Percentiles rank a stretch among this genome's conserved stretches.
Conservation (phyloP, 768 basidiomycete species). For the Pholiota conissans region DNA sequence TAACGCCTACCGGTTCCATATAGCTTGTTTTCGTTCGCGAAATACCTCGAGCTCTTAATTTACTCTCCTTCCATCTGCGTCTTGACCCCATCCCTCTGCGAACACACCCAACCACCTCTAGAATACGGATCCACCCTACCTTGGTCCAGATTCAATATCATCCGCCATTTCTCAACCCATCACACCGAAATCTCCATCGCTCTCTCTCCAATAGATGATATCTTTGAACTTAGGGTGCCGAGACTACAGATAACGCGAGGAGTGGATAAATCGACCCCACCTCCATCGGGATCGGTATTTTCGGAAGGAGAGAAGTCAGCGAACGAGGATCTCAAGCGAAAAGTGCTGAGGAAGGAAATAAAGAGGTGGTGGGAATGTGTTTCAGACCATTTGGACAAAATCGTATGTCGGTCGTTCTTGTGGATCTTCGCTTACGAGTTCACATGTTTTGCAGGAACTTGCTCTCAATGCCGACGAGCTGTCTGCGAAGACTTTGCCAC, state of each 20-base stretch:
- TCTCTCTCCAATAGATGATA: slow-evolving; percentile 46
- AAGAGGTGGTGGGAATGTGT: slow-evolving; percentile 67
- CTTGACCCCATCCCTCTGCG: slow-evolving; percentile 42
- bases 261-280: slow-evolving; percentile 15
- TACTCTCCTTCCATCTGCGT: slow-evolving; percentile 41
- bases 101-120: slow-evolving; percentile 40
- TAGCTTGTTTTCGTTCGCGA: slow-evolving; percentile 56
- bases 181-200: slow-evolving; percentile 42
- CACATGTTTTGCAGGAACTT: slow-evolving; percentile 40
- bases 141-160: slow-evolving; percentile 40
- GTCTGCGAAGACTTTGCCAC: slow-evolving; percentile 52
- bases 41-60: slow-evolving; percentile 54
- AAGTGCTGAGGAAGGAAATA: slow-evolving; percentile 57
- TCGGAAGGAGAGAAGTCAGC: slow-evolving; percentile 13
- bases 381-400: slow-evolving; percentile 56
- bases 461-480: slow-evolving; percentile 29
- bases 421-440: background rate
- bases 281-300: slow-evolving; percentile 6
- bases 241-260: slow-evolving; percentile 52
- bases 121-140: slow-evolving; percentile 23
- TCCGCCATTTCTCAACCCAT: slow-evolving; percentile 34
- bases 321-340: slow-evolving; percentile 42
- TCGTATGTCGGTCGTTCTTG: slow-evolving; percentile 39
- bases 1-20: background rate
- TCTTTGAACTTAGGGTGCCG: slow-evolving; percentile 65